phyloP scores from a whole-genome alignment of 2,329 filamentous ascomycete genomes.

The Parafenestella ontariensis region DNA sequence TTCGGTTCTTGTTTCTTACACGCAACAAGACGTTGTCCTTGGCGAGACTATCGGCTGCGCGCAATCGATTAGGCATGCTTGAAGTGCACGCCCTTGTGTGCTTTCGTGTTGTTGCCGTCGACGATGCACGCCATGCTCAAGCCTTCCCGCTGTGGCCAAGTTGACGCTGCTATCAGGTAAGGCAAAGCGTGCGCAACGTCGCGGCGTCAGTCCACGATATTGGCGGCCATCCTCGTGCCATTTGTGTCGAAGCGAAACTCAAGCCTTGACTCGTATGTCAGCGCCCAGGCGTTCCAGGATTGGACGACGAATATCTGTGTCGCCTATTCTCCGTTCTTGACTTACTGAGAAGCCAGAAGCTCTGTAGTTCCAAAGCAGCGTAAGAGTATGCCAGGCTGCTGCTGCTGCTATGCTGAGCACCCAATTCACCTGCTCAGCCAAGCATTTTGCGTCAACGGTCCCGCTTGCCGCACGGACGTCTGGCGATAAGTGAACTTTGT shows the following conservation, averaged over 20 bases:
- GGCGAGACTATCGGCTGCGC: neutral
- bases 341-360: neutral
- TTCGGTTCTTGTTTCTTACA: neutral
- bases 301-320: neutral
- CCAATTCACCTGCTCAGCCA: conserved; percentile 15
- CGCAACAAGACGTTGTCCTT: neutral
- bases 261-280: neutral
- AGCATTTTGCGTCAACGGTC: conserved; percentile 8
- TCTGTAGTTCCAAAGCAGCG: too few species aligned
- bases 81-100: neutral
- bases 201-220: neutral
- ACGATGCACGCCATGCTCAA: neutral
- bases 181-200: neutral
- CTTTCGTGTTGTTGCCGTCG: neutral
- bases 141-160: neutral
- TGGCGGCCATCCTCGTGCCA: neutral
- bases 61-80: neutral
- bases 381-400: too few species aligned
- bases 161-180: neutral
- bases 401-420: conserved; percentile 1
- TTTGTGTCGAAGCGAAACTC: neutral
- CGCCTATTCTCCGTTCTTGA: neutral
- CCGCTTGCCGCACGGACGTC: conserved; percentile 19
- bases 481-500: conserved; percentile 27
- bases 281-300: neutral